Percentiles rank a stretch among this genome's conserved stretches.
These are phyloP conservation scores for Phytopythium kandeliae DNA, from an alignment of 352 stramenopile species.

Conservation along the genomic window DNA sequence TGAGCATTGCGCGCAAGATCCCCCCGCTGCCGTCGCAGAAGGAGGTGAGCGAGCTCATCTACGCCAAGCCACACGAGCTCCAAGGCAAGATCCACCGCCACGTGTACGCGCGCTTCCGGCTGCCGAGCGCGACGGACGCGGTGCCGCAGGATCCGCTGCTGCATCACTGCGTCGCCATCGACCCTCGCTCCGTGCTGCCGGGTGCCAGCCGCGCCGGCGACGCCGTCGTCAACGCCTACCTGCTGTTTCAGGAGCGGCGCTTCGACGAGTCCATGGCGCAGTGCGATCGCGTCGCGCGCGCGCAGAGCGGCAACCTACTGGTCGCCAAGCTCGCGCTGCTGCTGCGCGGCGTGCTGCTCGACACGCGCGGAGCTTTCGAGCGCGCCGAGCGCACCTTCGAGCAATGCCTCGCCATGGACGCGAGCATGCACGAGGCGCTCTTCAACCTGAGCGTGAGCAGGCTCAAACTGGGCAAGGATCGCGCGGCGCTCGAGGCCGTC, in stretches of 20 bases:
- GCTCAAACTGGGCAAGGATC: constrained; percentile 45
- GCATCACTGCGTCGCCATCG: constrained; percentile 57
- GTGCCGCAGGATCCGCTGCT: constrained; percentile 58
- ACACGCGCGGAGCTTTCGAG: constrained; percentile 34
- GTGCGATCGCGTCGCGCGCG: constrained; percentile 43
- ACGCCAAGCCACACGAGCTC: constrained; percentile 60
- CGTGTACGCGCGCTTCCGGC: constrained; percentile 45
- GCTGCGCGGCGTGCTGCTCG: constrained; percentile 50
- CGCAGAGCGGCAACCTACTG: constrained; percentile 40
- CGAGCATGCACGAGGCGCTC: constrained; percentile 50
- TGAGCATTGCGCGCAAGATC: constrained; percentile 25
- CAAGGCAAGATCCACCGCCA: constrained; percentile 54
- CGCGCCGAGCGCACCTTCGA: constrained; percentile 47
- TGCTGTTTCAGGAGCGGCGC: constrained; percentile 49
- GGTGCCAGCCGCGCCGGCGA: neutral
- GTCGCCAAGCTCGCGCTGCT: constrained; percentile 58
- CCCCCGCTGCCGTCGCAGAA: constrained; percentile 47
- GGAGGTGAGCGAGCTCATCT: constrained; percentile 57
- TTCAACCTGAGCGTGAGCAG: constrained; percentile 54
- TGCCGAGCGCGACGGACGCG: constrained; percentile 27
- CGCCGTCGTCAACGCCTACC: constrained; percentile 30
- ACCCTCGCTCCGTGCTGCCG: constrained; percentile 32
- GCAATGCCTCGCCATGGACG: constrained; percentile 31
- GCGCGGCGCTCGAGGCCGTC: constrained; percentile 26
- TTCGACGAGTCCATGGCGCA: constrained; percentile 50